These are phyloP conservation scores for Alternaria gaisen DNA, from an alignment of 2,329 filamentous ascomycete species.

Conservation along the genomic window DNA sequence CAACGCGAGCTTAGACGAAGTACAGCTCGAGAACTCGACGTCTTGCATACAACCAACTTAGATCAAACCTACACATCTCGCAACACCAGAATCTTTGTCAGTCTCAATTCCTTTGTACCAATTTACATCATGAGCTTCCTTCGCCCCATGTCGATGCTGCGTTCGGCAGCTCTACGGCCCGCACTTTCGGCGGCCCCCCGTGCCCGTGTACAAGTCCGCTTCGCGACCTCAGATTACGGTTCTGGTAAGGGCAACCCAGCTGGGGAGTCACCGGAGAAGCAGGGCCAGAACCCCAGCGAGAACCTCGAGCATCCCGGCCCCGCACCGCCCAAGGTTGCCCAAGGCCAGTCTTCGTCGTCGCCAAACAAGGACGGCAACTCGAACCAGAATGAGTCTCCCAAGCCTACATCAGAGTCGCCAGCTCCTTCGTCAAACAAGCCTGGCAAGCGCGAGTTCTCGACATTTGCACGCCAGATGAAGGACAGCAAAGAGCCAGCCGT, in stretches of 20 bases:
- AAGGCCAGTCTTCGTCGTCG: slow-evolving; percentile 43
- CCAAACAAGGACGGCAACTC: slow-evolving; percentile 36
- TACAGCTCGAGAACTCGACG: slow-evolving; percentile 4
- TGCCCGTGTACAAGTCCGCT: slow-evolving; percentile 42
- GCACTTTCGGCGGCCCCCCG: slow-evolving; percentile 37
- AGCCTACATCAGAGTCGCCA: slow-evolving; percentile 15
- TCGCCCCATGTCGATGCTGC: slow-evolving; percentile 40
- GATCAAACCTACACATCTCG: not conserved
- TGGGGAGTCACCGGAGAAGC: slow-evolving; percentile 56
- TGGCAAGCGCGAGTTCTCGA: slow-evolving; percentile 24
- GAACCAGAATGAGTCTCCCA: slow-evolving; percentile 16
- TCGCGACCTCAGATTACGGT: slow-evolving; percentile 54
- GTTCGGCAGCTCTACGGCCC: slow-evolving; percentile 36
- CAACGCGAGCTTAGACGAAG: slow-evolving; percentile 12
- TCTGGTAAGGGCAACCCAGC: slow-evolving; percentile 53
- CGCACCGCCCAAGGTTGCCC: slow-evolving; percentile 53
- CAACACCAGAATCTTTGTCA: slow-evolving; percentile 4
- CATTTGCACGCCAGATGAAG: slow-evolving; percentile 19
- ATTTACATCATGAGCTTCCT: slow-evolving; percentile 42
- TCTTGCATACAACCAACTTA: not conserved
- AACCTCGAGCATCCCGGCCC: slow-evolving; percentile 58
- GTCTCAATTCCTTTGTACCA: slow-evolving; percentile 7
- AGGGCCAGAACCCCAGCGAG: slow-evolving; percentile 51
- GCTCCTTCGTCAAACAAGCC: slow-evolving; percentile 18
- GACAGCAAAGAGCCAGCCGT: slow-evolving; percentile 29